Percentiles rank a stretch among this genome's conserved stretches.
These are phyloP conservation scores for Metrosideros polymorpha DNA, from an alignment of 441 rosid species.

Conservation along the genomic window DNA sequence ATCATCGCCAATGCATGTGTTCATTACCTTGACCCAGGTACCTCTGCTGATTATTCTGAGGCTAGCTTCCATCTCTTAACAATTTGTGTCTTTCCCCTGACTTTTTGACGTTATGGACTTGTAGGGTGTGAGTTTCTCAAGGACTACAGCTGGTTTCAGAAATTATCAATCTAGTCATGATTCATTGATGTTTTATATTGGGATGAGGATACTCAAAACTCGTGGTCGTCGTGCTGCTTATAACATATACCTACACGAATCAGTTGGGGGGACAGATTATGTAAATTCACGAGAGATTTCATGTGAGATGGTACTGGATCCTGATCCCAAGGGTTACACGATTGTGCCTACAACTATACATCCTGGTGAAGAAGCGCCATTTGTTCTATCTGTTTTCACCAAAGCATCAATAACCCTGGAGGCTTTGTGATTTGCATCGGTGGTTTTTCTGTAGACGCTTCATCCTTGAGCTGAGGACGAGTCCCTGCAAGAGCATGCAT, in stretches of 20 bases:
- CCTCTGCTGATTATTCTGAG: background rate
- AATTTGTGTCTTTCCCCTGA: background rate
- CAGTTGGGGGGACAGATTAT: slow-evolving; percentile 99
- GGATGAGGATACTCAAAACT: slow-evolving; percentile 98
- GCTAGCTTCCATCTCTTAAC: background rate
- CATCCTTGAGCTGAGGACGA: background rate
- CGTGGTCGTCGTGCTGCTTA: slow-evolving; percentile 97
- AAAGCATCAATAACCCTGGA: slow-evolving; percentile 87
- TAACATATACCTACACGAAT: slow-evolving; percentile 95
- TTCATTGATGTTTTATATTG: slow-evolving; percentile 94
- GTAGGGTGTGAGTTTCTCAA: slow-evolving; percentile 98
- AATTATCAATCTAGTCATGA: slow-evolving; percentile 98
- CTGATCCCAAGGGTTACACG: slow-evolving; percentile 99
- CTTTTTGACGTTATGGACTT: background rate
- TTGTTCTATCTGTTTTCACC: slow-evolving; percentile 95
- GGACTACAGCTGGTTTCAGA: slow-evolving; percentile 92
- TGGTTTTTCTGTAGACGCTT: slow-evolving; percentile 2
- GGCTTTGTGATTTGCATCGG: slow-evolving; percentile 38
- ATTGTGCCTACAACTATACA: slow-evolving; percentile 99
- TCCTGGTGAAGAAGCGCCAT: slow-evolving; percentile 99
- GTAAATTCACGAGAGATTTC: slow-evolving; percentile 99
- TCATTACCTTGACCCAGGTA: slow-evolving; percentile 98
- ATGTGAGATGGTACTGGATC: slow-evolving; percentile 99
- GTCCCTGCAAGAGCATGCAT: background rate
- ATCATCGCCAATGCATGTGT: slow-evolving; percentile 83